Evolutionary conservation across 164 flowering plant genomes (phyloP).

Genomic region (Euptelea pleiosperma): DNA sequence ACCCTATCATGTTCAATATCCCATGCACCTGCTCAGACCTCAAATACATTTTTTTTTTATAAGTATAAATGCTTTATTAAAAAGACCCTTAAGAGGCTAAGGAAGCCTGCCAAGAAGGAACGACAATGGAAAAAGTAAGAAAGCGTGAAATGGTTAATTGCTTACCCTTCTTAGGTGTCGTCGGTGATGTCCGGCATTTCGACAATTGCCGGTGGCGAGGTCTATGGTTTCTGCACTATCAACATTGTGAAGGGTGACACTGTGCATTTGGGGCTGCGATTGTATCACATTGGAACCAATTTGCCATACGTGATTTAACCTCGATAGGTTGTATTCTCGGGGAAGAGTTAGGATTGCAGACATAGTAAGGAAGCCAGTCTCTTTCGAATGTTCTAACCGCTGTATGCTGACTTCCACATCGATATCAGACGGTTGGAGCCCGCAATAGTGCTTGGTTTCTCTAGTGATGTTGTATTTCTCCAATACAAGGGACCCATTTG

Average conservation of each 20-base stretch:
- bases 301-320: slow-evolving; percentile 45
- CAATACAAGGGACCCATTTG: slow-evolving; percentile 7
- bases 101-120: too few species aligned
- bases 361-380: slow-evolving; percentile 3
- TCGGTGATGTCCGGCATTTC: slow-evolving; percentile 3
- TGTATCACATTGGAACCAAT: slow-evolving; percentile 19
- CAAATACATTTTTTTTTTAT: too few species aligned
- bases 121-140: too few species aligned
- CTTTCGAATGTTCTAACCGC: neutral
- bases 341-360: slow-evolving; percentile 19
- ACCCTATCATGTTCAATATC: slow-evolving; percentile 40
- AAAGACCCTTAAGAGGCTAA: too few species aligned
- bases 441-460: slow-evolving; percentile 31
- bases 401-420: slow-evolving; percentile 1
- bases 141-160: neutral
- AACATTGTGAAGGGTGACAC: slow-evolving; percentile 24
- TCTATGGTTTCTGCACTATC: slow-evolving; percentile 35
- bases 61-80: too few species aligned
- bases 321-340: slow-evolving; percentile 12
- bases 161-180: slow-evolving; percentile 29
- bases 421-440: slow-evolving; percentile 15
- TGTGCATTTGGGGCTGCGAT: slow-evolving; percentile 24
- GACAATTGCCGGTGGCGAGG: slow-evolving; percentile 4
- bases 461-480: slow-evolving; percentile 30
- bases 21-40: slow-evolving; percentile 45